Evolutionary conservation across 129 eudicot genomes (phyloP), one percentile per base, ranked within the genome.

Genomic region (Flaveria robusta): DNA sequence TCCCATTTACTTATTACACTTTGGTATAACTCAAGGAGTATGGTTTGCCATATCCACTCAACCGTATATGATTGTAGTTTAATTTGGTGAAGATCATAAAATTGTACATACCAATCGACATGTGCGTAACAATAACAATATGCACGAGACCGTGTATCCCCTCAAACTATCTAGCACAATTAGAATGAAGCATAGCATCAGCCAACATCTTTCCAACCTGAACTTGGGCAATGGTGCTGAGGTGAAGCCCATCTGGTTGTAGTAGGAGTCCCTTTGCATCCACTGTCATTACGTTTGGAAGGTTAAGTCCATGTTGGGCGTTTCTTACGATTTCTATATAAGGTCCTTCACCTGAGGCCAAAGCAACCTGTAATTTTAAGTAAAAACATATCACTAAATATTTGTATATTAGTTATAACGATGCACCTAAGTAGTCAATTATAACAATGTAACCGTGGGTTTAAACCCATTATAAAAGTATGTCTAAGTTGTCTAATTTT

Each of bases 121-220:
- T 51, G 58, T n/a, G 62, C 20, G 3, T 54, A 54, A 18, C 62
- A 18, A 63, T 27, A 63, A 27, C 41, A 7, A 7, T 63, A 63
- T 63, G 41, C 20, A 60, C 67, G 18, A n/a, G 23, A 20, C 7
- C 22, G 23, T 9, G 23, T 15, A n/a, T 52, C 59, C 7, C 59
- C 9, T 52, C 23, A 52, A 52, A 27, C 39, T 59, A 76, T 2
- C 18, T 13, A 68, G 26, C 62, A 13, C 47, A 75, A 18, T 47
- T 64, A 34, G 46, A 69, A 55, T 66, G 84, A 42, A 88, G 86
- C 71, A 86, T 88, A 23, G 97, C 86, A 74, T 83, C 76, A 55
- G 97, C 98, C 85, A 93, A 46, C 92, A 88, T 90, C 55, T 76
- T 56, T 2, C 97, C 98, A 6, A 93, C 87, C 26, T 71, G 77